Evolutionary conservation across 2,329 filamentous ascomycete species (phyloP).

Genomic region (Atkinsonella hypoxylon): DNA sequence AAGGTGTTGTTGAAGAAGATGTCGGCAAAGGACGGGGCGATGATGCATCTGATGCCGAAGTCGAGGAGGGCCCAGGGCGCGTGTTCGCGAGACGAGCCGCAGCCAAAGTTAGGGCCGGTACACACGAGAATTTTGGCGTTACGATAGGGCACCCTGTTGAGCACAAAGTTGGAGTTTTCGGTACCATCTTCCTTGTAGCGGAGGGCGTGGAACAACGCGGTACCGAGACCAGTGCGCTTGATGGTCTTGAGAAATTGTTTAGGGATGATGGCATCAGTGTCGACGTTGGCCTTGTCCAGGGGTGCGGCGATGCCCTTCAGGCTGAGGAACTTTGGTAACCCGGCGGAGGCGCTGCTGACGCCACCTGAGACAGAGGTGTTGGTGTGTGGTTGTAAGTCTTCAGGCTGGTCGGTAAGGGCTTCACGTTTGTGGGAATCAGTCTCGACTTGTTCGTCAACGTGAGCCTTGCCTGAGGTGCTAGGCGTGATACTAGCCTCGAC

Average conservation of each 20-base stretch:
- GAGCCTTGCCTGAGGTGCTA: constrained; percentile 26
- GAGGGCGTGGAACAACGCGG: constrained; percentile 75
- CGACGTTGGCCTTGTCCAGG: constrained; percentile 78
- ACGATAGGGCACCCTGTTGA: constrained; percentile 84
- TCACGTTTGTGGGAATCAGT: constrained; percentile 42
- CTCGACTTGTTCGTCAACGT: constrained; percentile 40
- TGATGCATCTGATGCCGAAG: constrained; percentile 89
- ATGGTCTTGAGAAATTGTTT: constrained; percentile 99
- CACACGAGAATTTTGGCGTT: constrained; percentile 79
- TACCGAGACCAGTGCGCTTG: constrained; percentile 88
- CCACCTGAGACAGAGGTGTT: constrained; percentile 37
- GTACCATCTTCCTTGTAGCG: constrained; percentile 63
- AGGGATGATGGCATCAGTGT: constrained; percentile 98
- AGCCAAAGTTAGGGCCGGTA: constrained; percentile 90
- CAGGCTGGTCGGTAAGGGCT: constrained; percentile 42
- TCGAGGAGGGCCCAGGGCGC: constrained; percentile 94
- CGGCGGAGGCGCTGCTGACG: constrained; percentile 33
- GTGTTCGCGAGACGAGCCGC: constrained; percentile 85
- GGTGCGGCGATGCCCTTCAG: constrained; percentile 82
- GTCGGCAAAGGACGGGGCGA: constrained; percentile 61
- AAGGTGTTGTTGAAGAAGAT: constrained; percentile 99
- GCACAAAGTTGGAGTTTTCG: constrained; percentile 70
- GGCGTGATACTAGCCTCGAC: constrained; percentile 41
- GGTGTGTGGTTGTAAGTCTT: constrained; percentile 52
- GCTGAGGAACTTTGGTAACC: constrained; percentile 72